These are phyloP conservation scores for Cystofilobasidium capitatum DNA, from an alignment of 768 basidiomycete species.

Conservation along the genomic window DNA sequence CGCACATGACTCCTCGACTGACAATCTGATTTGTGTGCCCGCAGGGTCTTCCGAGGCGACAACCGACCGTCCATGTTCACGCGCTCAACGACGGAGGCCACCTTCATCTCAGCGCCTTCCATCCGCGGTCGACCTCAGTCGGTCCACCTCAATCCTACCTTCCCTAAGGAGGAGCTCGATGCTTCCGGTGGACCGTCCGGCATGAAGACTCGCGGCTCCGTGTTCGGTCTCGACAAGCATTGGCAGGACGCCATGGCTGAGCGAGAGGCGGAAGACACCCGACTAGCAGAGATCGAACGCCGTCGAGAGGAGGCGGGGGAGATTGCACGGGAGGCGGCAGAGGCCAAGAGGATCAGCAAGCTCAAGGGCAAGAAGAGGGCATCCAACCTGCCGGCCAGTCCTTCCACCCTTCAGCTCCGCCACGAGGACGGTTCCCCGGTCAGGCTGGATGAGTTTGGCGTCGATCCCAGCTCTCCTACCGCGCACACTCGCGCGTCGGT, in stretches of 20 bases:
- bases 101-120: neutral
- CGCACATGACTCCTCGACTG: neutral
- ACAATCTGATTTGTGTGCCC: neutral
- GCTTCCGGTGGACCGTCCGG: slow-evolving; percentile 1
- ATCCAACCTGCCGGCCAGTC: neutral
- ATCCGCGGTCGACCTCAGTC: slow-evolving; percentile 12
- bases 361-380: slow-evolving; percentile 13
- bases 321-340: neutral
- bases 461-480: neutral
- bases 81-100: slow-evolving; percentile 5
- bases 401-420: neutral
- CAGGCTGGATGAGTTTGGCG: slow-evolving; percentile 1
- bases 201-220: slow-evolving; percentile 14
- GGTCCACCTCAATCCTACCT: slow-evolving; percentile 23
- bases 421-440: neutral
- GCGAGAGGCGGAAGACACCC: slow-evolving; percentile 14
- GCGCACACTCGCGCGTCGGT: neutral
- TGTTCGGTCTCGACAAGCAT: slow-evolving; percentile 22
- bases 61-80: slow-evolving; percentile 26
- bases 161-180: neutral
- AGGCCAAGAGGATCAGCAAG: slow-evolving; percentile 15
- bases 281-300: neutral
- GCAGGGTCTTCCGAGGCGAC: slow-evolving; percentile 23
- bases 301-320: slow-evolving; percentile 10
- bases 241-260: slow-evolving; percentile 24